Base-by-base conservation (phyloP, 2,329 filamentous ascomycete species). In the Alternaria alternata region DNA sequence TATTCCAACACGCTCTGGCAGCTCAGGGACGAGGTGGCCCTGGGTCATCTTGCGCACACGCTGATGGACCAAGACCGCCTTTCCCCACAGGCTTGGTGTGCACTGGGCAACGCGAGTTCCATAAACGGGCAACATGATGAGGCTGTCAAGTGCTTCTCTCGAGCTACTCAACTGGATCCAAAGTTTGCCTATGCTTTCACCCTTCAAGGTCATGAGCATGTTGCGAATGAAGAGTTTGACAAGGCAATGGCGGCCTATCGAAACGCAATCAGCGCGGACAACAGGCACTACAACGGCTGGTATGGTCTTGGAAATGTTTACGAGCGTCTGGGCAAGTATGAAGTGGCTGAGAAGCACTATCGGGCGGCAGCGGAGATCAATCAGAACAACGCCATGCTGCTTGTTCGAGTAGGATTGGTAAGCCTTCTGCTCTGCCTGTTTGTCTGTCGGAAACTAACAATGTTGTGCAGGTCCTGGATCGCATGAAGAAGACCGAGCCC, bases 1-100 rank as follows among this genome's bases (percentile, higher is more conserved):
- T 99, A 97, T 80, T 98, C 94, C 14, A 99, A 95, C 0, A 90
- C 96, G n/a, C 85, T 99, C n/a, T 99, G 96, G 95, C 94, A 97
- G 78, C 82, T 97, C 63, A 97, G 96, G 79, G 90, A 91, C 64
- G 94, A 97, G 74, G 91, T 93, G 0, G 92, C 97, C 62, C 84
- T 99, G 22, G 94, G 94, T 0, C 96, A 95, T 79, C 84, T 99
- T 28, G 93, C 94, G 0, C 94, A 98, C 73, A 92, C 96, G 71
- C 84, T 98, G 41, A 87, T 96, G 52, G 94, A 97, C 66, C 84
- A 91, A 16, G 91, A 93, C 61, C 95, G 94, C 81, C 85, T 95
- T 65, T 94, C 94, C 0, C 94, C 95, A 2, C 91, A 99, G 78
- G 93, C 95, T 4, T 99, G 95, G 96, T 97, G 94, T 74, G 92